Evolutionary conservation across 108 stramenopile species (phyloP), one percentile per base, ranked within the genome.

Genomic region (Conticribra weissflogii): DNA sequence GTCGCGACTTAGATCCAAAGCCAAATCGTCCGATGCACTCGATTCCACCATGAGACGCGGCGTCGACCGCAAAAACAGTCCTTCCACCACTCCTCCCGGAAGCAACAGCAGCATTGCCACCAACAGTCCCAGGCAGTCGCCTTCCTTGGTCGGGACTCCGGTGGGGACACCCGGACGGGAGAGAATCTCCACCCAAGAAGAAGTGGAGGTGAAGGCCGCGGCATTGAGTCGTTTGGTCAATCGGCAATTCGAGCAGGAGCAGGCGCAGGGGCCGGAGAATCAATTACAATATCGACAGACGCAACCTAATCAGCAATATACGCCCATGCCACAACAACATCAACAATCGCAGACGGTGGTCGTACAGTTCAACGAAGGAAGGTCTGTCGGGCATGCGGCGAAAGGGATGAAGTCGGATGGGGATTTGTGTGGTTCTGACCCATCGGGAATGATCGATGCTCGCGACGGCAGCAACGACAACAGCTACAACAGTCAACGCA

Each of bases 61-160:
- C 32, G 57, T 74, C 25, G 73, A 74, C 51, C 73, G 67, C n/a
- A n/a, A n/a, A 41, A 71, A 74, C 24, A 68, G 64, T 72, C 71
- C 63, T 36, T 52, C 44, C 17, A 72, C 55, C 63, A 70, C 57
- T 30, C 74, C 74, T 60, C 54, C 72, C 3, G 58, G 31, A 32
- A 79, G 67, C n/a, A n/a, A n/a, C n/a, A n/a, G n/a, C n/a, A 8
- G 54, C 41, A 19, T 36, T 70, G 54, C 68, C n/a, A n/a, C n/a
- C n/a, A n/a, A n/a, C n/a, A n/a, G n/a, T n/a, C n/a, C n/a, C n/a
- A n/a, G n/a, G n/a, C n/a, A n/a, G n/a, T n/a, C n/a, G n/a, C n/a
- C n/a, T n/a, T n/a, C n/a, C n/a, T n/a, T n/a, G n/a, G n/a, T n/a
- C n/a, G n/a, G n/a, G n/a, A n/a, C n/a, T n/a, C n/a, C n/a, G n/a